Evolutionary conservation across 352 stramenopile genomes (phyloP), one percentile per base, ranked within the genome.

Genomic region (Pythium vanterpoolii): DNA sequence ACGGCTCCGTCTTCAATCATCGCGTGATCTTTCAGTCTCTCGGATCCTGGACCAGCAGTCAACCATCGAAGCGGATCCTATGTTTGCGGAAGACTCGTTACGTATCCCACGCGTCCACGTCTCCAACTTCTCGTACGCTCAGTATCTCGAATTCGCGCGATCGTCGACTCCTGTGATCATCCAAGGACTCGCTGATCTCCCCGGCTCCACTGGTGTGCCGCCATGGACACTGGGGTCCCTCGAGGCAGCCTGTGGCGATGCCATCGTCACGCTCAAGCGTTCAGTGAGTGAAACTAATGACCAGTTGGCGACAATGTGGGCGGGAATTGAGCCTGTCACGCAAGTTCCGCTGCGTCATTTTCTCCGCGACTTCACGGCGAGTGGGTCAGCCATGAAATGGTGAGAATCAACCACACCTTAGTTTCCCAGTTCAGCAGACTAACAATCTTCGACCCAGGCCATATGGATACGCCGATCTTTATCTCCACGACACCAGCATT

Each of bases 401-500:
- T 62, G 36, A 21, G 42, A 45, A 33, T 5, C 8, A 4, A 5
- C 27, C 5, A 5, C 39, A 9, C 34, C 23, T 21, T 21, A n/a
- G 13, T 44, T 24, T 53, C 11, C n/a, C 18, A 31, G 10, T 21
- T 48, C 21, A 24, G 31, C 27, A 7, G 6, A 38, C 9, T 61
- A 34, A 43, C 1, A 21, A 36, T 34, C 27, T 4, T 27, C 14
- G 36, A n/a, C 34, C 5, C 19, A 72, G 57, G 52, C 60, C 65
- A 2, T 44, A 42, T 18, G 62, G 52, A 6, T 56, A 55, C 23
- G 51, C 60, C 4, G 50, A 72, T 56, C 53, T 79, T 14, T 79
- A 79, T 21, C 50, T 79, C 13, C 71, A 79, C 42, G 71, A 76
- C 31, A 48, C 61, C 7, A 77, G 66, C 44, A 60, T 79, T 30